Percentiles rank a stretch among this genome's conserved stretches.
These are phyloP conservation scores for Euryodendron excelsum DNA, from an alignment of 148 eudicot species.

Conservation along the genomic window DNA sequence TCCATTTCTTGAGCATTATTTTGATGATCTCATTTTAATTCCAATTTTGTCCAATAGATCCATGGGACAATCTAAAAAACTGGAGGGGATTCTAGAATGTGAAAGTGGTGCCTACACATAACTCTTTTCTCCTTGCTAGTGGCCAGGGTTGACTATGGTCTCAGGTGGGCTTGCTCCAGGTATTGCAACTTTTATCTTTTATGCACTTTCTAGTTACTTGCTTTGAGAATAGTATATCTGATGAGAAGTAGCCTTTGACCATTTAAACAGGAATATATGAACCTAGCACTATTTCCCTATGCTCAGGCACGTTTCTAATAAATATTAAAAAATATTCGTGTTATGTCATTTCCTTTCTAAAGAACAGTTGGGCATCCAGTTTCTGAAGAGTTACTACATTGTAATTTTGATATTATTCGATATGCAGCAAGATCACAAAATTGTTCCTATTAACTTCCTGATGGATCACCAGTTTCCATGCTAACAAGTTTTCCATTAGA, in stretches of 20 bases:
- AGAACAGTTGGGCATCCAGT: not conserved
- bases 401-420: not conserved
- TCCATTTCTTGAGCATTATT: constrained; percentile 25
- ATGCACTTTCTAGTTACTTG: not conserved
- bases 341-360: not conserved
- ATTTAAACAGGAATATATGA: not conserved
- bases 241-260: not conserved
- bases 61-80: constrained; percentile 13
- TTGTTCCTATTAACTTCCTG: not conserved
- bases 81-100: constrained; percentile 38
- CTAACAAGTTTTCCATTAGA: not conserved
- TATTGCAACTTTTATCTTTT: constrained; percentile 12
- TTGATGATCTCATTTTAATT: constrained; percentile 20
- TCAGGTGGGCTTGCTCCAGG: constrained; percentile 49
- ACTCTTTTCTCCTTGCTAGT: constrained; percentile 34
- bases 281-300: not conserved
- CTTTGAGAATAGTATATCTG: not conserved
- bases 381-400: not conserved
- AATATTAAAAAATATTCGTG: not conserved
- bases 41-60: constrained; percentile 31
- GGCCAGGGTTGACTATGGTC: constrained; percentile 34
- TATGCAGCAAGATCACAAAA: not conserved
- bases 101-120: constrained; percentile 42
- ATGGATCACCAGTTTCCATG: not conserved
- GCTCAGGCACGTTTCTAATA: not conserved